Evolutionary conservation across 139 green algal genomes (phyloP), one percentile per base, ranked within the genome.

Genomic region (Trebouxia sp.): DNA sequence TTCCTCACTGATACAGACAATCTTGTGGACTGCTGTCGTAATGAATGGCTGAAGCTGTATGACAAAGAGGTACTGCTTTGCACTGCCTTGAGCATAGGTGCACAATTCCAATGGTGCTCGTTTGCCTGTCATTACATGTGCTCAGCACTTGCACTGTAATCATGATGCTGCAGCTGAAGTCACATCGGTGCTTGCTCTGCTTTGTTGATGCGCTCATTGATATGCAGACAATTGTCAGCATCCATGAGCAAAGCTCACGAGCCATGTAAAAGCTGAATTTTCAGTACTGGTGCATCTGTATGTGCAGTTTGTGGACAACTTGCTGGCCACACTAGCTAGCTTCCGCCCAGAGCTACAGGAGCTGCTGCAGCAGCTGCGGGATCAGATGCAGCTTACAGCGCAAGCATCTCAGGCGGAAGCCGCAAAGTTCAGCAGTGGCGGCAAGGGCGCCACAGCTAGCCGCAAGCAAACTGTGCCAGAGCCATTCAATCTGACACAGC

Each of bases 31-130:
- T 83, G 80, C 17, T 87, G 88, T 43, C 83, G 86, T 41, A 87
- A 96, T 55, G 86, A 92, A 78, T 95, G 91, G 91, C 84, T 96
- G n/a, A 92, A 92, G 77, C 55, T 93, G 14, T 96, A 94, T 83
- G 91, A 96, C 86, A 92, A 93, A 79, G 76, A 91, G 83, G 90
- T 92, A 5, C 10, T n/a, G 35, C 28, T 42, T 39, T 7, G 1
- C 15, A 35, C 51, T 35, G 4, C 10, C n/a, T 3, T 66, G 55
- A 8, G 37, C n/a, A 14, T 4, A 15, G 8, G 4, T 53, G 20
- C 3, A 53, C 47, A 53, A 53, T 53, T 14, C 47, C 47, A 53
- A 11, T 30, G 24, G 0, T 45, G 17, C 6, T 26, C 26, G 35
- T 30, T 43, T 43, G 15, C 10, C 10, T 72, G 62, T n/a, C n/a